Percentiles rank a stretch among this genome's conserved stretches.
Conservation (phyloP, 768 basidiomycete species). For the Trametes cinnabarina region DNA sequence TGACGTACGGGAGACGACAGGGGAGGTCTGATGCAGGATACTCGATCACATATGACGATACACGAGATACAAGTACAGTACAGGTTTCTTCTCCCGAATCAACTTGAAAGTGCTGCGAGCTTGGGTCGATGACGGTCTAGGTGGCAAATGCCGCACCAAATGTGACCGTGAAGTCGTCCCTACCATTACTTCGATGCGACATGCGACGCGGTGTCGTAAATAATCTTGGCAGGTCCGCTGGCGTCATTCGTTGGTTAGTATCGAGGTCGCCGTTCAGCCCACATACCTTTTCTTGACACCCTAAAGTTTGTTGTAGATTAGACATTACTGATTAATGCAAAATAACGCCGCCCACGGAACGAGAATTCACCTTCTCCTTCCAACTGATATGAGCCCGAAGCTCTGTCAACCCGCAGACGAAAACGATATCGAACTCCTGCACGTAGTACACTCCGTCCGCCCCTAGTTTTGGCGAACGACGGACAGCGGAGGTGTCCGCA, state of each 20-base stretch:
- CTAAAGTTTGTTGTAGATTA: too few relatives aligned
- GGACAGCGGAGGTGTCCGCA: slow-evolving; percentile 33
- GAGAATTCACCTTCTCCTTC: slow-evolving; percentile 32
- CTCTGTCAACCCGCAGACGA: slow-evolving; percentile 46
- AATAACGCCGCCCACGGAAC: background rate
- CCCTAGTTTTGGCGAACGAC: background rate
- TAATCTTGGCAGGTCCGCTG: slow-evolving; percentile 16
- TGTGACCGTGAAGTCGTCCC: too few relatives aligned
- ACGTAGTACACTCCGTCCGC: slow-evolving; percentile 25
- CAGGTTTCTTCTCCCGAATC: too few relatives aligned
- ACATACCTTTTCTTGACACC: slow-evolving; percentile 16
- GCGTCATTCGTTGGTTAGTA: background rate
- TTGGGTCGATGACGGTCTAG: too few relatives aligned
- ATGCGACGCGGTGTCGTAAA: slow-evolving; percentile 20
- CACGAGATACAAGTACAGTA: too few relatives aligned
- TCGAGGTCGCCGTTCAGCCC: too few relatives aligned
- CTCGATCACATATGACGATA: too few relatives aligned
- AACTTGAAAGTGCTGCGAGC: too few relatives aligned
- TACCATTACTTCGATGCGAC: too few relatives aligned
- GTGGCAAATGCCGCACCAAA: too few relatives aligned
- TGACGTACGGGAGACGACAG: too few relatives aligned
- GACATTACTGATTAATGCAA: background rate
- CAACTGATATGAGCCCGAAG: slow-evolving; percentile 47
- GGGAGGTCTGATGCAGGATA: too few relatives aligned
- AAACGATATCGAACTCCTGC: slow-evolving; percentile 38